phyloP scores from a whole-genome alignment of 768 basidiomycete species.

The Kondoa subrosea region DNA sequence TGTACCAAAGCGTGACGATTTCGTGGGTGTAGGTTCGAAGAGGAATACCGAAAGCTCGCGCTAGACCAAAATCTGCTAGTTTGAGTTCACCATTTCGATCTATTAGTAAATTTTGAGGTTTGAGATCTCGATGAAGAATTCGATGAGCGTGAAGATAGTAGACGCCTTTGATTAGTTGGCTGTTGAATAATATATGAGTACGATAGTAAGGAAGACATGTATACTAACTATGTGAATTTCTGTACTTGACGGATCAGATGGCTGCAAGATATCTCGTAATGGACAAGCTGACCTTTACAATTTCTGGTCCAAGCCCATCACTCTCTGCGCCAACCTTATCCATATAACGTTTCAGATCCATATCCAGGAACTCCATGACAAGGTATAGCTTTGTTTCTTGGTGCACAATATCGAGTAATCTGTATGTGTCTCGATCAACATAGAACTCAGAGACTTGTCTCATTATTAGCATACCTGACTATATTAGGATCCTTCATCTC shows the following conservation, averaged over 20 bases:
- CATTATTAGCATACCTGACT: constrained; percentile 45
- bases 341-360: constrained; percentile 93
- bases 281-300: constrained; percentile 42
- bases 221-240: not conserved
- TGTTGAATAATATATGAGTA: constrained; percentile 35
- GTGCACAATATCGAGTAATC: constrained; percentile 89
- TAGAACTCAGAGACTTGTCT: not conserved
- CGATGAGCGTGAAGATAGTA: constrained; percentile 89
- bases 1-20: constrained; percentile 99
- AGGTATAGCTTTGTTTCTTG: constrained; percentile 93
- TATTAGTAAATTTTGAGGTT: constrained; percentile 71
- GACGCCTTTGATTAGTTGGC: constrained; percentile 77
- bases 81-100: constrained; percentile 78
- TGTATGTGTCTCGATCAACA: constrained; percentile 31
- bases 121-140: constrained; percentile 87
- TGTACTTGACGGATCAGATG: no score
- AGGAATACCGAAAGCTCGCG: constrained; percentile 92
- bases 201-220: not conserved
- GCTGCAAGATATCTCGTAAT: no score
- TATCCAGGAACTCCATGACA: constrained; percentile 93
- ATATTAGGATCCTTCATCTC: constrained; percentile 93
- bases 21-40: constrained; percentile 99
- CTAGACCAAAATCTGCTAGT: constrained; percentile 89
- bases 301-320: constrained; percentile 45
- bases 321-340: constrained; percentile 56